Conservation (phyloP, 371 early-diverging fungal species). For the Cokeromyces recurvatus region DNA sequence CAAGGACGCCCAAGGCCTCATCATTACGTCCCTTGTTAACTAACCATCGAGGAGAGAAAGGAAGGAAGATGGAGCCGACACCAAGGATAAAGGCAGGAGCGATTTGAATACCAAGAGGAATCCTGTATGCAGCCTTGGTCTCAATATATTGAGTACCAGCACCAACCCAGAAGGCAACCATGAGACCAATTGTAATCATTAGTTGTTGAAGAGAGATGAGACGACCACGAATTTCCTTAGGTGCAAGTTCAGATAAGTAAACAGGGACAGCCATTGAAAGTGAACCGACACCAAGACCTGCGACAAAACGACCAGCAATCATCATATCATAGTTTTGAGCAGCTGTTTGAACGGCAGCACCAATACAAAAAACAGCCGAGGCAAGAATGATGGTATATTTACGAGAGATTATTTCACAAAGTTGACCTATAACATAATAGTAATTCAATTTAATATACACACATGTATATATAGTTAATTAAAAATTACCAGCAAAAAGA, state of each 20-base stretch:
- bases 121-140: slow-evolving; percentile 32
- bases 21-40: slow-evolving; percentile 54
- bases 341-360: slow-evolving; percentile 52
- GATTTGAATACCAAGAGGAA: slow-evolving; percentile 51
- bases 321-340: slow-evolving; percentile 50
- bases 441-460: background rate
- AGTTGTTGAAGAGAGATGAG: slow-evolving; percentile 45
- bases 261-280: slow-evolving; percentile 61
- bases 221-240: slow-evolving; percentile 49
- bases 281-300: slow-evolving; percentile 79
- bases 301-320: slow-evolving; percentile 63
- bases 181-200: slow-evolving; percentile 44
- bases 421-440: slow-evolving; percentile 18
- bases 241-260: slow-evolving; percentile 57
- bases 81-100: slow-evolving; percentile 42
- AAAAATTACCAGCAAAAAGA: slow-evolving; percentile 34
- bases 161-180: slow-evolving; percentile 47
- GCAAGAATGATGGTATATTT: slow-evolving; percentile 35
- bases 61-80: slow-evolving; percentile 48
- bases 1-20: slow-evolving; percentile 75
- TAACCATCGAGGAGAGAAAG: slow-evolving; percentile 62
- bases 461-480: background rate
- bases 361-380: slow-evolving; percentile 30
- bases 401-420: slow-evolving; percentile 37
- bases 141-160: slow-evolving; percentile 30